Base-by-base conservation (phyloP, 2,329 filamentous ascomycete genomes). In the Endoconidiophora laricicola region DNA sequence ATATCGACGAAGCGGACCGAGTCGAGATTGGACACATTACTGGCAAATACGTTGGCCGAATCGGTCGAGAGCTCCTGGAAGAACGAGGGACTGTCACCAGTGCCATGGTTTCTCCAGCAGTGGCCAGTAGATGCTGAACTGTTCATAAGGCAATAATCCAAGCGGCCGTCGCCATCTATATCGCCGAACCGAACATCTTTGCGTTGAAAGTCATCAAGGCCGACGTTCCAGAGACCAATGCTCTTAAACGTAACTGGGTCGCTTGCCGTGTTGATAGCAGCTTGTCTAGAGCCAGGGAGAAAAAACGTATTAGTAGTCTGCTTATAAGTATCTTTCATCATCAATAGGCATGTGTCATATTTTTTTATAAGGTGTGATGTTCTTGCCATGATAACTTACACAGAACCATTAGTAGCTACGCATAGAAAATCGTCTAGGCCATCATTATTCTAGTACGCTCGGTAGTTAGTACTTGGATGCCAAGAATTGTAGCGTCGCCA, bases 31-130 rank as follows among this genome's bases (percentile, higher is more conserved):
- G 54, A 54, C 44, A 56, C 56, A 4, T 37, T 43, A 24, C 53
- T 50, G 2, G 41, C 47, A 7, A 47, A 52, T 14, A 52, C 40
- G 14, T 44, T 44, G 4, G 24, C n/a, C 23, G 33, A 2, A 2
- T 42, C 24, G 18, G 23, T 12, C 9, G 26, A 24, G 12, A 66
- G 55, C 1, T 54, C 47, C 52, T 67, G 61, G 62, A 63, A 67
- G 53, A 60, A 64, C 1, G 53, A 54, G 0, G 63, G 60, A 2
- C 46, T 54, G 3, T 63, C 56, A 2, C 57, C 58, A 26, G 53
- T 50, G 14, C 59, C 58, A 6, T 59, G 60, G 40, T 65, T 66
- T 3, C 64, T 57, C 59, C 58, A 64, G 53, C 59, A 64, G 2
- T 54, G 44, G 3, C 61, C 53, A 22, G 60, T 54, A 2, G 60